Base-by-base conservation (phyloP, 2,329 filamentous ascomycete species). In the Trichoderma sp. region DNA sequence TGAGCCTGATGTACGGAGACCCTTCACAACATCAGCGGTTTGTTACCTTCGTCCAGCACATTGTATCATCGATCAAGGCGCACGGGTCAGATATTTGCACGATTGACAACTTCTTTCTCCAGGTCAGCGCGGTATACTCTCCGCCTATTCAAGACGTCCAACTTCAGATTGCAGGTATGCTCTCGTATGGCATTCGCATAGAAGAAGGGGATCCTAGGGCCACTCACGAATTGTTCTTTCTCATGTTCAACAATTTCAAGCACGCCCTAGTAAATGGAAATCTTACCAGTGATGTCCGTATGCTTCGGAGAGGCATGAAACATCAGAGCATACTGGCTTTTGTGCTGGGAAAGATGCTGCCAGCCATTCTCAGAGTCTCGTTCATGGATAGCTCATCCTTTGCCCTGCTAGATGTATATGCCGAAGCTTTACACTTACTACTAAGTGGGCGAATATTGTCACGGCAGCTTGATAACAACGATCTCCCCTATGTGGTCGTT, bases 201-300 rank as follows among this genome's bases (percentile, higher is more conserved):
- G 83, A 85, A 53, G 89, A 91, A 76, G 87, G 86, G 2, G 89
- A 91, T 72, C 78, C 81, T 2, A 85, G 84, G 35, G 87, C 86
- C 4, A 81, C 82, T 6, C 85, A 87, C 21, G 86, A 87, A 71
- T 84, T 91, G 4, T 91, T 91, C 79, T 88, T 88, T 80, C 89
- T 90, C 75, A 83, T 91, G 2, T 88, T 87, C 79, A 89, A 89
- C 78, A 90, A 88, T 80, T 90, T 90, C 80, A 90, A 90, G 79
- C 82, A 88, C 71, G 88, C 89, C 0, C 80, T 91, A 3, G 85
- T 85, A 60, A 88, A 88, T 75, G 83, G 86, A 74, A 86, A 84
- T 68, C 83, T 91, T n/a, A 79, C 79, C 6, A 84, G 87, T 6
- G 88, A 91, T 78, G 81, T 84, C 33, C 78, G 75, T 6, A 86